Evolutionary conservation across 2,329 filamentous ascomycete species (phyloP).

Genomic region (Neofusicoccum ribis): DNA sequence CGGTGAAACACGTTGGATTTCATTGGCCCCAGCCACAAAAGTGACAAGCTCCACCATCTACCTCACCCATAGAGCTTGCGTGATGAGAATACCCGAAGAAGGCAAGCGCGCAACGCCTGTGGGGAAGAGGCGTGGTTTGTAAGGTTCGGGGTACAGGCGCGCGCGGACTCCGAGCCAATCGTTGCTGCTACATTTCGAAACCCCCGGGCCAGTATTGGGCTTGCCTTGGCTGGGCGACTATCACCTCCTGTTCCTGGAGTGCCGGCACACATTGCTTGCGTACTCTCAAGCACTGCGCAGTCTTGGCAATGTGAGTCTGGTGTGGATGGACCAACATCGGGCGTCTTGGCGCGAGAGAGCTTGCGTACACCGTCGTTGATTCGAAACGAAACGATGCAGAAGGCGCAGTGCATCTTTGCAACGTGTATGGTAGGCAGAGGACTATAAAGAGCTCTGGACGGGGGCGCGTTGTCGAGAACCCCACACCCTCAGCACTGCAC

Average conservation of each 20-base stretch:
- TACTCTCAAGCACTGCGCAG: neutral
- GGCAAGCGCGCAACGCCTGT: neutral
- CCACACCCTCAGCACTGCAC: neutral
- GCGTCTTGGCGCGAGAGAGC: neutral
- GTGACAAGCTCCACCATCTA: too few species aligned
- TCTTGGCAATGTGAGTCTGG: neutral
- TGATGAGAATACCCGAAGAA: neutral
- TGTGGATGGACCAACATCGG: neutral
- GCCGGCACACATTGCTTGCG: neutral
- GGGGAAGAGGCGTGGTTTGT: neutral
- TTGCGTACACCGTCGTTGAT: neutral
- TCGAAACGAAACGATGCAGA: neutral
- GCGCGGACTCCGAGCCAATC: neutral
- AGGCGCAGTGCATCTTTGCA: neutral
- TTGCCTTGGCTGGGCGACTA: neutral
- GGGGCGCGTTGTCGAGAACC: neutral
- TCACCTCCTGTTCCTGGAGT: slow-evolving; percentile 3
- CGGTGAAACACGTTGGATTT: too few species aligned
- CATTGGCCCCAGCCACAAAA: too few species aligned
- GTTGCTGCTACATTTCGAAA: neutral
- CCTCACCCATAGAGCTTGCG: too few species aligned
- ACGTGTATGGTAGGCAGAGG: neutral
- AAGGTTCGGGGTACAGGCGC: neutral
- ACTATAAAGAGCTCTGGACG: neutral
- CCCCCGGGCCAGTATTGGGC: neutral